phyloP scores from a whole-genome alignment of 176 grass and related monocot genomes.

The Areca catechu region DNA sequence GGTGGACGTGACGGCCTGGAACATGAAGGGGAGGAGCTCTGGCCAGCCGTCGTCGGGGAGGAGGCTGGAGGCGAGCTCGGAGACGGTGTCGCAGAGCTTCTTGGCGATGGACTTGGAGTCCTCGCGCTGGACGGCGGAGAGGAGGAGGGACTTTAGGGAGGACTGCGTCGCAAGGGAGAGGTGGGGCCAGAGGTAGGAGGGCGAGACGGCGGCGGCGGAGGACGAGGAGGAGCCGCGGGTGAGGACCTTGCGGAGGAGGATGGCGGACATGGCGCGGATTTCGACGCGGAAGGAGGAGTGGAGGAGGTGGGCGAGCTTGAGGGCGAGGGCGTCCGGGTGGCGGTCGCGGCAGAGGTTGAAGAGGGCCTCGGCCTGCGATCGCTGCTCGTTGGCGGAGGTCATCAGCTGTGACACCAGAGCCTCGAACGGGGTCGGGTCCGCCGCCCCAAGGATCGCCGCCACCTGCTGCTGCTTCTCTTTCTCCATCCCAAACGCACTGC shows the following conservation, averaged over 20 bases:
- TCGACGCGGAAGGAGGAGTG: slow-evolving; percentile 31
- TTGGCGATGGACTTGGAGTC: slow-evolving; percentile 57
- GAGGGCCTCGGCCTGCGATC: slow-evolving; percentile 69
- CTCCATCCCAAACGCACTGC: too few species aligned
- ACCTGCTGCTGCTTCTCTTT: slow-evolving; percentile 13
- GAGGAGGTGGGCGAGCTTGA: slow-evolving; percentile 62
- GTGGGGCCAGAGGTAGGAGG: slow-evolving; percentile 43
- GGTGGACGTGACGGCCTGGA: slow-evolving; percentile 35
- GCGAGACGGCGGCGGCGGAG: background rate
- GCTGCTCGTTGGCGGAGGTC: slow-evolving; percentile 83
- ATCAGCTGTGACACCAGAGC: slow-evolving; percentile 61
- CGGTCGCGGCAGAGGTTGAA: slow-evolving; percentile 69
- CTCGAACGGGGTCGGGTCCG: slow-evolving; percentile 33
- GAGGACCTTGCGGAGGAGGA: slow-evolving; percentile 75
- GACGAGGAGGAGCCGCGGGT: slow-evolving; percentile 24
- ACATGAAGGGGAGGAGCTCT: slow-evolving; percentile 86
- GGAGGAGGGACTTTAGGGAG: slow-evolving; percentile 51
- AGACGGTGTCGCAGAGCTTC: slow-evolving; percentile 87
- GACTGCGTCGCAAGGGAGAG: slow-evolving; percentile 45
- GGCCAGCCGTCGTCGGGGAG: slow-evolving; percentile 64
- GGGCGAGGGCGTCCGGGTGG: slow-evolving; percentile 65
- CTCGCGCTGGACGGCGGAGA: slow-evolving; percentile 59
- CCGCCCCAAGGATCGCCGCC: background rate
- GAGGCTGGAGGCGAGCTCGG: slow-evolving; percentile 61
- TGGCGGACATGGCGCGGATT: slow-evolving; percentile 56